Base-by-base conservation (phyloP, 371 early-diverging fungal genomes). In the Mitosporidium daphniae region DNA sequence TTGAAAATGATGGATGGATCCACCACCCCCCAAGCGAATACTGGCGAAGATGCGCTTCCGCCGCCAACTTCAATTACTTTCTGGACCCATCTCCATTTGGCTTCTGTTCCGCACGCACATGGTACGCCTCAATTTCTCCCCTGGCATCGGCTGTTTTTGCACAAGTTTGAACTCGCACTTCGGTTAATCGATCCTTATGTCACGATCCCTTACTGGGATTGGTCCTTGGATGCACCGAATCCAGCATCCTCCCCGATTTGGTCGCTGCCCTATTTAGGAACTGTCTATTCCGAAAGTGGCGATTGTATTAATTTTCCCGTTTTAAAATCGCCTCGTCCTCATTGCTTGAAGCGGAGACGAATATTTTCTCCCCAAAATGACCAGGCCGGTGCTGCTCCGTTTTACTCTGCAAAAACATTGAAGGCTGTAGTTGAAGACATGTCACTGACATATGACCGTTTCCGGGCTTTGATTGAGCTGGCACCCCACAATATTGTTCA, bases 71-170 rank as follows among this genome's bases (percentile, higher is more conserved):
- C n/a, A n/a, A n/a, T n/a, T n/a, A n/a, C n/a, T n/a, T n/a, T n/a
- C n/a, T n/a, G n/a, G n/a, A n/a, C n/a, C n/a, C n/a, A n/a, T n/a
- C n/a, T n/a, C n/a, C n/a, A n/a, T n/a, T n/a, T n/a, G n/a, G n/a
- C n/a, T n/a, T n/a, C n/a, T n/a, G n/a, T n/a, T n/a, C n/a, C n/a
- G n/a, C n/a, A n/a, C n/a, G n/a, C n/a, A 23, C 10, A 26, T 13
- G 10, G 34, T 68, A 67, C 32, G 66, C 67, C 35, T 54, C 51
- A 30, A n/a, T 40, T 52, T 25, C 38, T 46, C 16, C 47, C 53
- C 0, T 47, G 42, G 43, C 53, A 53, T 23, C 34, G 53, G 9
- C 5, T 9, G 19, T 45, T 34, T 27, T 9, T 48, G 10, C 24
- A 16, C 1, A 15, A 31, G 1, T 42, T 36, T 22, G 50, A 53